These are phyloP conservation scores for Apiospora phragmitis DNA, from an alignment of 2,329 filamentous ascomycete genomes.

Conservation along the genomic window DNA sequence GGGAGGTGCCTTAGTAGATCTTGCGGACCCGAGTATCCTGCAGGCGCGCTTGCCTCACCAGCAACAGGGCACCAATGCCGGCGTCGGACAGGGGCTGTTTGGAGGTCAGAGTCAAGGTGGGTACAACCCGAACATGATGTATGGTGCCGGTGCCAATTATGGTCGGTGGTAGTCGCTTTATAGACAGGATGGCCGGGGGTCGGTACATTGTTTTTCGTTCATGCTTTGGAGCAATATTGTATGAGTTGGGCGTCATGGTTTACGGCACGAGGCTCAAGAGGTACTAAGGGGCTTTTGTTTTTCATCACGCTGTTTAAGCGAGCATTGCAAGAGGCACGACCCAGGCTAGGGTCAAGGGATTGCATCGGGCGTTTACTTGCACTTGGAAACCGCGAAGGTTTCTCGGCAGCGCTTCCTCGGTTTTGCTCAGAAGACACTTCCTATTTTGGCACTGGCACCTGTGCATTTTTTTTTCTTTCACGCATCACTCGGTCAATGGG, in stretches of 20 bases:
- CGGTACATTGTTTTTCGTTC: constrained; percentile 17
- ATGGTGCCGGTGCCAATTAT: constrained; percentile 62
- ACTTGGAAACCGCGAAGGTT: constrained; percentile 18
- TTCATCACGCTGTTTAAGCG: constrained; percentile 44
- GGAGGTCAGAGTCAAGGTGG: constrained; percentile 87
- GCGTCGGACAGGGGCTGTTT: constrained; percentile 87
- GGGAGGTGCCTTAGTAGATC: constrained; percentile 99
- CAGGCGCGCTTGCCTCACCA: constrained; percentile 95
- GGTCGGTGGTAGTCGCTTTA: constrained; percentile 60
- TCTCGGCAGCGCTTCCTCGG: constrained; percentile 27
- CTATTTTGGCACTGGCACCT: constrained; percentile 18
- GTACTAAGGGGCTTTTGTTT: constrained; percentile 32
- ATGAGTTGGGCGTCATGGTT: constrained; percentile 29
- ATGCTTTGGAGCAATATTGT: constrained; percentile 25
- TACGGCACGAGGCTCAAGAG: constrained; percentile 25
- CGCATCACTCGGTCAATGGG: constrained; percentile 38
- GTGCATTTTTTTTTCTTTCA: constrained; percentile 18
- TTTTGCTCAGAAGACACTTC: constrained; percentile 23
- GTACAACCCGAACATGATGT: constrained; percentile 88
- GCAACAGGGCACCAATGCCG: constrained; percentile 71
- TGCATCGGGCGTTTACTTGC: constrained; percentile 37
- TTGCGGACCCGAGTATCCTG: constrained; percentile 99
- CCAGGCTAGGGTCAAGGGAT: constrained; percentile 31
- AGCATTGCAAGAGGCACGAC: constrained; percentile 44
- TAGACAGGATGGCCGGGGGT: constrained; percentile 18